Conservation (phyloP, 164 flowering plant species). For the Tetracentron sinense region DNA sequence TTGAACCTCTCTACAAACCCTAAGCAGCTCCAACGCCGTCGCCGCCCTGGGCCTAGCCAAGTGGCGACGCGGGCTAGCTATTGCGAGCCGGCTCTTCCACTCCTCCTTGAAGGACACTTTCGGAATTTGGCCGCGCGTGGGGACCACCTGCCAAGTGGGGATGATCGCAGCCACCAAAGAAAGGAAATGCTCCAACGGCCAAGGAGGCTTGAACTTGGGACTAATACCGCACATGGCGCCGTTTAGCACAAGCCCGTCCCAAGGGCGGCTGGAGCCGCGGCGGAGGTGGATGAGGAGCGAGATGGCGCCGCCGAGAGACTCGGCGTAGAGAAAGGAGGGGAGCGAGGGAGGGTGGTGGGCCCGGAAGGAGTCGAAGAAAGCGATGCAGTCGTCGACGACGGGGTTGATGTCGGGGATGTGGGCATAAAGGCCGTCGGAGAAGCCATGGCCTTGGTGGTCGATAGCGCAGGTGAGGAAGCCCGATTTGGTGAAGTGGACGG, state of each 20-base stretch:
- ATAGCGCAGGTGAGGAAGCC: slow-evolving; percentile 64
- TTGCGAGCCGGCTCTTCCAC: slow-evolving; percentile 55
- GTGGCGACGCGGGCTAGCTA: slow-evolving; percentile 44
- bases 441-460: slow-evolving; percentile 86
- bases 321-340: slow-evolving; percentile 62
- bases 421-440: slow-evolving; percentile 60
- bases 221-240: slow-evolving; percentile 84
- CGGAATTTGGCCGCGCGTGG: slow-evolving; percentile 58
- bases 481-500: slow-evolving; percentile 47
- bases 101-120: slow-evolving; percentile 62
- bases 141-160: slow-evolving; percentile 68
- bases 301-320: slow-evolving; percentile 79
- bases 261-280: slow-evolving; percentile 19
- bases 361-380: slow-evolving; percentile 51
- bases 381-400: slow-evolving; percentile 58
- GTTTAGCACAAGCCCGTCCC: slow-evolving; percentile 56
- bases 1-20: slow-evolving; percentile 58
- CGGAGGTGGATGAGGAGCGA: slow-evolving; percentile 23
- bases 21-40: slow-evolving; percentile 53
- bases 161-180: slow-evolving; percentile 37
- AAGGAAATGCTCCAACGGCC: slow-evolving; percentile 72
- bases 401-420: slow-evolving; percentile 63
- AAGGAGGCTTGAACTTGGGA: slow-evolving; percentile 72
- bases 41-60: slow-evolving; percentile 49
- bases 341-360: slow-evolving; percentile 27